Conservation (phyloP, 306 rosid genomes). For the Canavalia ensiformis region DNA sequence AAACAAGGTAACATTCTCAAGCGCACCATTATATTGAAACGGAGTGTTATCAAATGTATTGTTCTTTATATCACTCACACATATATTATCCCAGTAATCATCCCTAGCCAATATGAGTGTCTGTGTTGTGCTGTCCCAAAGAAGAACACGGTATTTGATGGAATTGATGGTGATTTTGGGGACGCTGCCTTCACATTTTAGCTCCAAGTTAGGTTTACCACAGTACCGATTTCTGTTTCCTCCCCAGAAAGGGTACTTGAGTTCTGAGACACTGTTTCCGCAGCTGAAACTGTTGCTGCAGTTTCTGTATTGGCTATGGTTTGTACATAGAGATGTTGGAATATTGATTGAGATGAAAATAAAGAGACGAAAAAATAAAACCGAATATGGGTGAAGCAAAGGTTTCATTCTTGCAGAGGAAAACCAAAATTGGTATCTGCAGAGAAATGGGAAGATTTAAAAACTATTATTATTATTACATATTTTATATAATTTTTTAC, state of each 20-base stretch:
- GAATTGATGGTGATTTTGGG: neutral
- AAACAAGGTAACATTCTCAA: neutral
- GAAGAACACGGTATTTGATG: slow-evolving; percentile 44
- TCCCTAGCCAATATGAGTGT: slow-evolving; percentile 48
- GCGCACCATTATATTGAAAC: neutral
- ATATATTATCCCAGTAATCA: neutral
- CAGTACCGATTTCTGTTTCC: slow-evolving; percentile 8
- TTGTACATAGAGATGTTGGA: neutral
- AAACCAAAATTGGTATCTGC: too few relatives aligned
- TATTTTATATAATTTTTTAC: too few relatives aligned
- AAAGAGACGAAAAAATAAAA: neutral
- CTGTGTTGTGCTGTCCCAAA: neutral
- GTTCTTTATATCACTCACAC: slow-evolving; percentile 7
- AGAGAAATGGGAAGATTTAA: too few relatives aligned
- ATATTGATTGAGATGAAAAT: slow-evolving; percentile 31
- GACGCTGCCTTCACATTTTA: neutral
- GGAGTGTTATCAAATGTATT: neutral
- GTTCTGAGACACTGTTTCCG: neutral
- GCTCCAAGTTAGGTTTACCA: neutral
- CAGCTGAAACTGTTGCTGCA: slow-evolving; percentile 40
- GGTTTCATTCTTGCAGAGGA: slow-evolving; percentile 44
- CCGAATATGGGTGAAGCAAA: neutral
- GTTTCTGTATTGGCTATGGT: neutral
- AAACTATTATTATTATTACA: too few relatives aligned
- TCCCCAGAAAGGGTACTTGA: slow-evolving; percentile 57